These are phyloP conservation scores for Pythium oligandrum DNA, from an alignment of 352 stramenopile species.

Conservation along the genomic window DNA sequence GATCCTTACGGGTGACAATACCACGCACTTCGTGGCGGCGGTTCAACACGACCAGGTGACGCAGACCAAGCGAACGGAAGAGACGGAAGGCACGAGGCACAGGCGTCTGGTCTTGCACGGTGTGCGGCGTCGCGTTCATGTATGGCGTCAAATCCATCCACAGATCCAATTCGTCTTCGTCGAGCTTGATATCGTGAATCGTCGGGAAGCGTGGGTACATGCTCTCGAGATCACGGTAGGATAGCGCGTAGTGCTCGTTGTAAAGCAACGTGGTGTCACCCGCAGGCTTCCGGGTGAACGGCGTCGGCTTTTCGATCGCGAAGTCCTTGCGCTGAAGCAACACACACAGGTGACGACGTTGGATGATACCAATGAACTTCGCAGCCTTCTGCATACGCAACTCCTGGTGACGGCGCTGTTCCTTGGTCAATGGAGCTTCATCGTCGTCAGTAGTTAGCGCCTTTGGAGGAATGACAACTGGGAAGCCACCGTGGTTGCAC, in stretches of 20 bases:
- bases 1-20: slow-evolving; percentile 84
- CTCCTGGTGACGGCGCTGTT: neutral
- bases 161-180: slow-evolving; percentile 84
- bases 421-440: slow-evolving; percentile 8
- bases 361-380: slow-evolving; percentile 72
- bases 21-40: slow-evolving; percentile 85
- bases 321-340: slow-evolving; percentile 85
- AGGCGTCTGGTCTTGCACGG: slow-evolving; percentile 91
- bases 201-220: slow-evolving; percentile 80
- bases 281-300: slow-evolving; percentile 73
- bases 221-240: slow-evolving; percentile 80
- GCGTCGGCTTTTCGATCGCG: slow-evolving; percentile 66
- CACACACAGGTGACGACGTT: slow-evolving; percentile 71
- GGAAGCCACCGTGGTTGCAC: slow-evolving; percentile 70
- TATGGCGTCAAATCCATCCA: slow-evolving; percentile 96
- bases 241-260: slow-evolving; percentile 84
- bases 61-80: slow-evolving; percentile 96
- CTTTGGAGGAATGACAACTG: slow-evolving; percentile 51
- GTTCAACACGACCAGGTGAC: slow-evolving; percentile 93
- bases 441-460: slow-evolving; percentile 22
- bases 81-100: slow-evolving; percentile 95
- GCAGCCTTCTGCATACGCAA: slow-evolving; percentile 17
- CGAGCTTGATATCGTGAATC: slow-evolving; percentile 85
- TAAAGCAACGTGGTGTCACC: slow-evolving; percentile 78
- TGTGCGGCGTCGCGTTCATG: slow-evolving; percentile 96